Percentiles rank a stretch among this genome's conserved stretches.
These are phyloP conservation scores for Leccinum subtestaceum DNA, from an alignment of 768 basidiomycete species.

Conservation along the genomic window DNA sequence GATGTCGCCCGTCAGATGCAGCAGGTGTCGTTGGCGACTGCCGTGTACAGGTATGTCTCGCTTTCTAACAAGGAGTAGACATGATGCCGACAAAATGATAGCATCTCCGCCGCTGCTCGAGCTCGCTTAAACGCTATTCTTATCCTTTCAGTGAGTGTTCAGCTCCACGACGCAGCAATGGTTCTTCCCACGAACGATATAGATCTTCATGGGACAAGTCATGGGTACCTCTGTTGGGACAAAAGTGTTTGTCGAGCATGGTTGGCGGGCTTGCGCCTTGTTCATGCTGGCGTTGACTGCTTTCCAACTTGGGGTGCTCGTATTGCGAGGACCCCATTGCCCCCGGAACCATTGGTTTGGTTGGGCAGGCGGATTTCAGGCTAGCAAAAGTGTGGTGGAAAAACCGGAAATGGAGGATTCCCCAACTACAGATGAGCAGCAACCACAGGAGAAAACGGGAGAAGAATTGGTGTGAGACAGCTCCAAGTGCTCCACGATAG, in stretches of 20 bases:
- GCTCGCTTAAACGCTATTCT: conserved; percentile 76
- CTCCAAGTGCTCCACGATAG: conserved; percentile 1
- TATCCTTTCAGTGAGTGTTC: conserved; percentile 56
- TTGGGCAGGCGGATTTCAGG: conserved; percentile 54
- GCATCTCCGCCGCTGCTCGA: conserved; percentile 46
- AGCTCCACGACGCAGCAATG: background rate
- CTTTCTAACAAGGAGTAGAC: conserved; percentile 1
- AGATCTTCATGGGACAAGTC: conserved; percentile 76
- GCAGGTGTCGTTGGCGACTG: conserved; percentile 63
- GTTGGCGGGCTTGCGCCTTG: conserved; percentile 67
- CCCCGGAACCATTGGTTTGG: conserved; percentile 54
- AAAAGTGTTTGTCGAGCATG: conserved; percentile 61
- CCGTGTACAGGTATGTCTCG: conserved; percentile 49
- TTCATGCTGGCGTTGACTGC: conserved; percentile 59
- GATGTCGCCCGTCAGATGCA: conserved; percentile 73
- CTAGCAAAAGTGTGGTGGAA: conserved; percentile 38
- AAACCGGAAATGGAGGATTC: background rate
- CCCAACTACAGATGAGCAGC: conserved; percentile 1
- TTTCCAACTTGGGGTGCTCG: conserved; percentile 53
- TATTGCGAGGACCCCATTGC: conserved; percentile 67
- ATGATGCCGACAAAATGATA: conserved; percentile 12
- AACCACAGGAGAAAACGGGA: conserved; percentile 9
- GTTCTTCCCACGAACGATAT: background rate
- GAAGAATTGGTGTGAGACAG: background rate
- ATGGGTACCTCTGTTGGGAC: conserved; percentile 79